Evolutionary conservation across 352 stramenopile species (phyloP).

Genomic region (Globisporangium mamillatum): DNA sequence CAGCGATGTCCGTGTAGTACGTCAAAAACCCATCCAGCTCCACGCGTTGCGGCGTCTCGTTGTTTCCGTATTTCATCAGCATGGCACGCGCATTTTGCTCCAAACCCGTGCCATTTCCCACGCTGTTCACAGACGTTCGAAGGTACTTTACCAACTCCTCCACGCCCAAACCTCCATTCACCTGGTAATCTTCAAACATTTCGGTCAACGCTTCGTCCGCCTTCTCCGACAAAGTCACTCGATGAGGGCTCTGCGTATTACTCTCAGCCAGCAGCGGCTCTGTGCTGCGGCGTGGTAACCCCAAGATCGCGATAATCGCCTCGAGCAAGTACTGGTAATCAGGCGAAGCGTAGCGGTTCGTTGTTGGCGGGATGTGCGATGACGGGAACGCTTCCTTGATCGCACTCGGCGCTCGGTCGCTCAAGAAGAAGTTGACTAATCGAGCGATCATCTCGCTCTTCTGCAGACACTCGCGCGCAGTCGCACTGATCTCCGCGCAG

Average conservation of each 20-base stretch:
- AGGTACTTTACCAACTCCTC: constrained; percentile 72
- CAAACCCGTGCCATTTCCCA: constrained; percentile 39
- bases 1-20: constrained; percentile 80
- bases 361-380: constrained; percentile 37
- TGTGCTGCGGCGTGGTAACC: constrained; percentile 53
- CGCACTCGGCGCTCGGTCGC: constrained; percentile 50
- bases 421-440: constrained; percentile 81
- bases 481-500: constrained; percentile 58
- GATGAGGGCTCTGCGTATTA: constrained; percentile 68
- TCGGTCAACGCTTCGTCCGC: constrained; percentile 64
- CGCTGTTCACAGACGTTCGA: constrained; percentile 62
- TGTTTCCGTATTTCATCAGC: constrained; percentile 68
- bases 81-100: constrained; percentile 68
- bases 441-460: constrained; percentile 72
- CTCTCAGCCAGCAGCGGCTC: constrained; percentile 68
- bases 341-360: constrained; percentile 59
- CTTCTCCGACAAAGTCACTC: constrained; percentile 67
- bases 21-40: constrained; percentile 76
- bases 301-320: constrained; percentile 82
- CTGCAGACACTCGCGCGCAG: constrained; percentile 47
- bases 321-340: constrained; percentile 90
- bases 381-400: constrained; percentile 78
- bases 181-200: constrained; percentile 75
- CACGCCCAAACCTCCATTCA: constrained; percentile 36
- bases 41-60: constrained; percentile 34